These are phyloP conservation scores for Candida montana DNA, from an alignment of 805 yeast species.

Conservation along the genomic window DNA sequence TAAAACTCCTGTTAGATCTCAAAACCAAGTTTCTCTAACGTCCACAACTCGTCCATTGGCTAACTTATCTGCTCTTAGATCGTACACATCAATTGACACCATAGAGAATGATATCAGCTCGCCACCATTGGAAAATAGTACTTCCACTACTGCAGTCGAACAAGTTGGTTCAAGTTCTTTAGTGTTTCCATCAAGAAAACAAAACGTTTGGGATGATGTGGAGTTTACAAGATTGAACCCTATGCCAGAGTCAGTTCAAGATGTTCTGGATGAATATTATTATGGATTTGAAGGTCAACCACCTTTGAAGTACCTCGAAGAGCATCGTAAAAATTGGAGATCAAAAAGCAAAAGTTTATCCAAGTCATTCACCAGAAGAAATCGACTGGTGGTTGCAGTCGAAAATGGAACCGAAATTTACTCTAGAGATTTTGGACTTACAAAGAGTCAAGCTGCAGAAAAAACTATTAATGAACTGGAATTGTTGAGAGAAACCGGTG, in stretches of 20 bases:
- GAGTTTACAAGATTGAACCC: conserved; percentile 21
- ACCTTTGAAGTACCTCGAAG: conserved; percentile 23
- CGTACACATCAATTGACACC: conserved; percentile 7
- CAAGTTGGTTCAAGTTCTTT: neutral
- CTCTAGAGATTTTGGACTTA: conserved; percentile 15
- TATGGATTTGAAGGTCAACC: conserved; percentile 26
- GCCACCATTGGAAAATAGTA: conserved; percentile 9
- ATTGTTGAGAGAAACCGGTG: conserved; percentile 17
- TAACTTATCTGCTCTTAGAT: conserved; percentile 5
- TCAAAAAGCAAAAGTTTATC: conserved; percentile 22
- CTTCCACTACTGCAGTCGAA: neutral
- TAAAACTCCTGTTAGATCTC: neutral
- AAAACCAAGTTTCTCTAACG: neutral
- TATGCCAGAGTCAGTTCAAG: conserved; percentile 23
- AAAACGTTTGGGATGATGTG: conserved; percentile 17
- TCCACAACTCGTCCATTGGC: neutral
- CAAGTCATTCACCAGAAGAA: conserved; percentile 25
- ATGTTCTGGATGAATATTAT: conserved; percentile 25
- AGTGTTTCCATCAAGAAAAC: conserved; percentile 11
- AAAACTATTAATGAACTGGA: conserved; percentile 22
- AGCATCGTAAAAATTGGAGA: conserved; percentile 25
- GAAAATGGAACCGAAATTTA: conserved; percentile 20
- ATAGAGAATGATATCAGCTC: conserved; percentile 4
- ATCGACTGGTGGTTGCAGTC: conserved; percentile 23
- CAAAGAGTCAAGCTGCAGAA: conserved; percentile 20